Percentiles rank a stretch among this genome's conserved stretches.
phyloP scores from a whole-genome alignment of 2,329 filamentous ascomycete genomes.

The Ceratocystis diversiconidia region DNA sequence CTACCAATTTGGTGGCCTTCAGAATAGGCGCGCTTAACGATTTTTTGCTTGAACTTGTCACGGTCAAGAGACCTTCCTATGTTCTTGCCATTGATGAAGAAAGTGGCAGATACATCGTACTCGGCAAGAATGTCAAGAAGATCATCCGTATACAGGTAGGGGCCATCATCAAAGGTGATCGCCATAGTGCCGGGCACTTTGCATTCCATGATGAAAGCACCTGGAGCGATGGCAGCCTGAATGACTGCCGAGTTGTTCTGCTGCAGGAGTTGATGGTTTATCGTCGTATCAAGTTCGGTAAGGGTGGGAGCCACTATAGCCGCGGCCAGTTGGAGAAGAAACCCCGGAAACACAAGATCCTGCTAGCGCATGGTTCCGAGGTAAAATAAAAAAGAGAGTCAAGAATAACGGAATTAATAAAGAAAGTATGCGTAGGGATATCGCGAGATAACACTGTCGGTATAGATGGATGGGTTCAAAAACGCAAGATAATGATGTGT shows the following conservation, averaged over 20 bases:
- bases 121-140: slow-evolving; percentile 29
- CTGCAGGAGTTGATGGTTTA: neutral
- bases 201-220: slow-evolving; percentile 21
- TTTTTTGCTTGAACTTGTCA: slow-evolving; percentile 11
- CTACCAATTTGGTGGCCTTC: slow-evolving; percentile 48
- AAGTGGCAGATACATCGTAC: slow-evolving; percentile 27
- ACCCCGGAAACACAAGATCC: neutral
- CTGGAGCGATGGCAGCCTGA: slow-evolving; percentile 5
- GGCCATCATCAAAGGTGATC: slow-evolving; percentile 36
- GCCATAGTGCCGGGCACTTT: slow-evolving; percentile 28
- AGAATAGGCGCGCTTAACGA: slow-evolving; percentile 32
- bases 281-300: neutral
- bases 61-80: slow-evolving; percentile 23
- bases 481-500: slow-evolving; percentile 6
- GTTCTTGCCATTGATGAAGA: slow-evolving; percentile 27
- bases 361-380: slow-evolving; percentile 2
- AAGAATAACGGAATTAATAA: neutral
- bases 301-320: slow-evolving; percentile 2
- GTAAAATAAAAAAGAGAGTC: neutral
- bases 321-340: slow-evolving; percentile 1
- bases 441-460: neutral
- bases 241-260: neutral
- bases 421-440: neutral
- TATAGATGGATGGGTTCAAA: neutral
- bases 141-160: slow-evolving; percentile 29